phyloP scores from a whole-genome alignment of 805 yeast genomes.

The Wickerhamomyces pijperi region DNA sequence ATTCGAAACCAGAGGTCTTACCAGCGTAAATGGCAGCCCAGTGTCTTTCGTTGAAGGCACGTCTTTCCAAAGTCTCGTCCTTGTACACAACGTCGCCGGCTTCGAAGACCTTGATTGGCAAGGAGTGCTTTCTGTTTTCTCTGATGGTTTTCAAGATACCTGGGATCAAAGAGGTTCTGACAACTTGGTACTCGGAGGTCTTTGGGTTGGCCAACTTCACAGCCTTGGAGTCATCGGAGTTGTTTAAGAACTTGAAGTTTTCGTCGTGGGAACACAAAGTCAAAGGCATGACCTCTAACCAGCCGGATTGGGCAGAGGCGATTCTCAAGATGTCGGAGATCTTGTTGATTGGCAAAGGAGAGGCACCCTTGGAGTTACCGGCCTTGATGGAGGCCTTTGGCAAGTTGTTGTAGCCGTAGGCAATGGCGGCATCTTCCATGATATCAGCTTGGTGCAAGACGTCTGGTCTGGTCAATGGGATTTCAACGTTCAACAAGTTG shows the following conservation, averaged over 20 bases:
- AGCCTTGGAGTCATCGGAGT: conserved; percentile 65
- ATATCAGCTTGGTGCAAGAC: conserved; percentile 94
- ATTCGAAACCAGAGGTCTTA: conserved; percentile 90
- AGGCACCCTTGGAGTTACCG: conserved; percentile 66
- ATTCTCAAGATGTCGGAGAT: conserved; percentile 81
- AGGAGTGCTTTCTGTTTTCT: conserved; percentile 90
- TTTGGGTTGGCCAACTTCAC: conserved; percentile 94
- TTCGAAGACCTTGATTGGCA: conserved; percentile 93
- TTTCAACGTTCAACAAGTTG: conserved; percentile 32
- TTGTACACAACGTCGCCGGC: conserved; percentile 90
- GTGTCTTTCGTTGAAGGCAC: conserved; percentile 83
- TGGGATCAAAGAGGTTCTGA: conserved; percentile 87
- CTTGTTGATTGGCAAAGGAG: conserved; percentile 85
- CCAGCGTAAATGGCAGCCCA: conserved; percentile 95
- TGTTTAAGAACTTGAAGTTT: conserved; percentile 79
- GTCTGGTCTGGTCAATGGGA: conserved; percentile 95
- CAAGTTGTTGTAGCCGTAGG: conserved; percentile 87
- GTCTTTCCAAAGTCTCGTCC: conserved; percentile 70
- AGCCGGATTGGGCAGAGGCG: conserved; percentile 90
- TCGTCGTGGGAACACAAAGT: conserved; percentile 95
- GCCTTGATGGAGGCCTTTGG: conserved; percentile 69
- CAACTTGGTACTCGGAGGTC: conserved; percentile 94
- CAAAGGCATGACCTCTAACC: conserved; percentile 92
- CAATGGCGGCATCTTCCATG: conserved; percentile 97
- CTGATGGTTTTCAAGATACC: conserved; percentile 91